Percentiles rank a stretch among this genome's conserved stretches.
These are phyloP conservation scores for Lotmaria passim DNA, from an alignment of 208 protist species.

Conservation along the genomic window DNA sequence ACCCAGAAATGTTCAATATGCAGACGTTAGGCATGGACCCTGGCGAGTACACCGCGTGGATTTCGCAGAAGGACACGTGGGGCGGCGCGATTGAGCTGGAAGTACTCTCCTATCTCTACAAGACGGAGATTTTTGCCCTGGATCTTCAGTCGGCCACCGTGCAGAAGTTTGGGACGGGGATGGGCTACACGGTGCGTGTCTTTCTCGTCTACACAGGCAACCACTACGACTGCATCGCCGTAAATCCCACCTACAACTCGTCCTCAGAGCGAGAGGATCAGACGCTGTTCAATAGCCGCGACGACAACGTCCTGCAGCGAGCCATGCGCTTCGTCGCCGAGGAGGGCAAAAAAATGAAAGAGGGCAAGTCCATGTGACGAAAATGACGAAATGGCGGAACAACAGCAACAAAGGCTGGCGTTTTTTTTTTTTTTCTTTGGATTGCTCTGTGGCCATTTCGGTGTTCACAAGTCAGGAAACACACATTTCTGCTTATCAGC, in stretches of 20 bases:
- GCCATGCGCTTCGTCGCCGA: conserved; percentile 84
- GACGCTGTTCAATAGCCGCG: conserved; percentile 85
- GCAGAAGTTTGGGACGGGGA: conserved; percentile 84
- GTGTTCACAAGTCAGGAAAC: too few relatives aligned
- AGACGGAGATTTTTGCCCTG: conserved; percentile 91
- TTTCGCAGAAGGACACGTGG: conserved; percentile 80
- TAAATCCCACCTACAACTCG: conserved; percentile 81
- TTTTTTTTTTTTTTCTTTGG: neutral
- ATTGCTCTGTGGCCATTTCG: too few relatives aligned
- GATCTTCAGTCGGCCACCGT: conserved; percentile 84
- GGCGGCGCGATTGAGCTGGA: conserved; percentile 93
- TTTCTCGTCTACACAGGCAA: conserved; percentile 95
- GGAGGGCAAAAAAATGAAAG: conserved; percentile 56
- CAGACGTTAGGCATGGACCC: conserved; percentile 71
- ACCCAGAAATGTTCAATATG: conserved; percentile 82
- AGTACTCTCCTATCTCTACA: conserved; percentile 83
- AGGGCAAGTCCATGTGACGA: conserved; percentile 15
- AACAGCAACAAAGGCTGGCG: too few relatives aligned
- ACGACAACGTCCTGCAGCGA: conserved; percentile 74
- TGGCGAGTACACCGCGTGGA: conserved; percentile 74
- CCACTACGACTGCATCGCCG: conserved; percentile 94
- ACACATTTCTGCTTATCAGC: too few relatives aligned
- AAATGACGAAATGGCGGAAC: too few relatives aligned
- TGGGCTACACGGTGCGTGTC: conserved; percentile 73
- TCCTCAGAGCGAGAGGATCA: conserved; percentile 77